These are phyloP conservation scores for Colletotrichum chrysophilum DNA, from an alignment of 2,329 filamentous ascomycete species.

Conservation along the genomic window DNA sequence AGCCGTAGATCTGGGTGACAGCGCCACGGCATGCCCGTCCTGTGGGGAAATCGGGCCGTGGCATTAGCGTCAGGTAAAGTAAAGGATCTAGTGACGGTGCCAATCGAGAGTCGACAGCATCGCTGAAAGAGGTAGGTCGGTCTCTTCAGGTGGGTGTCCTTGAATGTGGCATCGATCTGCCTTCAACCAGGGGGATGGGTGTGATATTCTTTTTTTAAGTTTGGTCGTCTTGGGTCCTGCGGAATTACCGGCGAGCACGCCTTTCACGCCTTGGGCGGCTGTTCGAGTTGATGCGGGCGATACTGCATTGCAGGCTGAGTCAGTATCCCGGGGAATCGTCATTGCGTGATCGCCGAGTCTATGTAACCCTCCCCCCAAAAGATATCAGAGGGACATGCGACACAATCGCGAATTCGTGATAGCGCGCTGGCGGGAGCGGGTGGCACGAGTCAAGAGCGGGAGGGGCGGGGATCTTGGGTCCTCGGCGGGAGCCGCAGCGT, in stretches of 20 bases:
- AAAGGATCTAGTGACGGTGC: not conserved
- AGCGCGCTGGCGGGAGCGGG: not conserved
- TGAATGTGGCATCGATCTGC: not conserved
- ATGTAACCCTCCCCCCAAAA: not conserved
- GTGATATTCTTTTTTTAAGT: not conserved
- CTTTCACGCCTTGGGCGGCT: not conserved
- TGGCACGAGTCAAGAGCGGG: not conserved
- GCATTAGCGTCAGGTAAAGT: not conserved
- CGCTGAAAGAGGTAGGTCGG: not conserved
- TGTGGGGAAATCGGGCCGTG: constrained; percentile 3
- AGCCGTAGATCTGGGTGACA: not conserved
- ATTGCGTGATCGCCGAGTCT: constrained; percentile 1
- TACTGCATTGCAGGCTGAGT: not conserved
- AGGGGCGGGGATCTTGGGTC: not conserved
- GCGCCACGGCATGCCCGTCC: constrained; percentile 4
- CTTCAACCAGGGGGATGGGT: not conserved
- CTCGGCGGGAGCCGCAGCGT: not conserved
- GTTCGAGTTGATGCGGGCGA: not conserved
- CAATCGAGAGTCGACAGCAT: not conserved
- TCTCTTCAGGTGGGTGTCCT: not conserved
- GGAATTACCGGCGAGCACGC: constrained; percentile 1
- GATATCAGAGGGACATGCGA: not conserved
- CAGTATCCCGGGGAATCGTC: not conserved
- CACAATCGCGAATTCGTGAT: not conserved
- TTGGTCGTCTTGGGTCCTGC: not conserved